These are phyloP conservation scores for Macrolepiota fuliginosa DNA, from an alignment of 768 basidiomycete genomes.

Conservation along the genomic window DNA sequence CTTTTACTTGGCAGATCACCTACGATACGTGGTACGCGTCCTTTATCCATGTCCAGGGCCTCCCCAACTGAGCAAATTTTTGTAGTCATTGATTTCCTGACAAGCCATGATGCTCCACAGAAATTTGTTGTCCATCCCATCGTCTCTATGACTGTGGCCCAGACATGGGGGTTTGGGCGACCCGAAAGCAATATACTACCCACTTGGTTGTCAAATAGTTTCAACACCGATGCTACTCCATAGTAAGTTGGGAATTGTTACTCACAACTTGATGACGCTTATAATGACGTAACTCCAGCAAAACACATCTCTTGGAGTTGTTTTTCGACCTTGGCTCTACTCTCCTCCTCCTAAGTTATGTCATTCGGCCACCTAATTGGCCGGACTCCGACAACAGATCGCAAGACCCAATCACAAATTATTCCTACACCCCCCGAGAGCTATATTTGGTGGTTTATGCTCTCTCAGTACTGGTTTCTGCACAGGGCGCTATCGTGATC, in stretches of 20 bases:
- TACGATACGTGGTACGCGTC: conserved; percentile 28
- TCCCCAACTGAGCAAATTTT: conserved; percentile 1
- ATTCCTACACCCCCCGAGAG: conserved; percentile 1
- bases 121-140: conserved; percentile 39
- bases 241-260: background rate
- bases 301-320: conserved; percentile 43
- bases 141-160: conserved; percentile 32
- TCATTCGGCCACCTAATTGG: conserved; percentile 9
- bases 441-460: conserved; percentile 3
- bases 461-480: conserved; percentile 2
- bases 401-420: background rate
- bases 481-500: conserved; percentile 9
- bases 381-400: background rate
- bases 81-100: conserved; percentile 43
- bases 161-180: conserved; percentile 37
- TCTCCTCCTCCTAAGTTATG: conserved; percentile 3
- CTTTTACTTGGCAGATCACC: conserved; percentile 22
- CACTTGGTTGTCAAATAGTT: background rate
- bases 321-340: conserved; percentile 17
- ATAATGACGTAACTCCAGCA: conserved; percentile 25
- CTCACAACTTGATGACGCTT: background rate
- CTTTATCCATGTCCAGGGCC: background rate
- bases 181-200: background rate
- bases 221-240: conserved; percentile 11
- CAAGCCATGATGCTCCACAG: conserved; percentile 27